A percentile compares a stretch with the other conserved stretches of the same genome.
phyloP scores from a whole-genome alignment of 805 yeast species.

The Candida ulmi region DNA sequence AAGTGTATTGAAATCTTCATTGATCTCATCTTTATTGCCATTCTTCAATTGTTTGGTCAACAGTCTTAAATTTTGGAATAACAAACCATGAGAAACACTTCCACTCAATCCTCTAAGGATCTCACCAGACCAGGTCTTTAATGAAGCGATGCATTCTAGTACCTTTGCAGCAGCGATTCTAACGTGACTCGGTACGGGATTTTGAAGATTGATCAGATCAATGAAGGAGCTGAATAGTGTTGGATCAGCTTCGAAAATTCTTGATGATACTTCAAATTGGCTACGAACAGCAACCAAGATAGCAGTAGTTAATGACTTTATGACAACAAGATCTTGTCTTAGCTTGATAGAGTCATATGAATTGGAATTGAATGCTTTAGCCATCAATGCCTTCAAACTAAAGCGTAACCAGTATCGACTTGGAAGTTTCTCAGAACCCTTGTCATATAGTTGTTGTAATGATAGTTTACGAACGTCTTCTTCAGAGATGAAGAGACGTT shows the following conservation, averaged over 20 bases:
- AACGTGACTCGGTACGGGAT: conserved; percentile 45
- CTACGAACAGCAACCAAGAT: conserved; percentile 52
- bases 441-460: conserved; percentile 58
- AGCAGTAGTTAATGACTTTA: conserved; percentile 65
- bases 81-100: conserved; percentile 77
- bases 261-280: conserved; percentile 55
- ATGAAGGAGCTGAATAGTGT: conserved; percentile 62
- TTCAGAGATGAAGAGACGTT: conserved; percentile 27
- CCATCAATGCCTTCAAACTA: conserved; percentile 52
- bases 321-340: conserved; percentile 53
- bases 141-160: conserved; percentile 61
- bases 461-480: conserved; percentile 51
- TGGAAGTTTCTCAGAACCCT: conserved; percentile 54
- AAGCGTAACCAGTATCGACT: conserved; percentile 59
- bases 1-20: conserved; percentile 42
- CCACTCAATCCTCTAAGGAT: conserved; percentile 76
- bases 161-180: conserved; percentile 59
- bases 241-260: conserved; percentile 69
- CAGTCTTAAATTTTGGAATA: conserved; percentile 65
- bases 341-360: conserved; percentile 47
- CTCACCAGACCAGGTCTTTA: conserved; percentile 69
- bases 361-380: conserved; percentile 65
- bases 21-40: conserved; percentile 31
- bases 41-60: conserved; percentile 47
- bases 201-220: conserved; percentile 67